Evolutionary conservation across 768 basidiomycete genomes (phyloP).

Genomic region (Saitozyma podzolica): DNA sequence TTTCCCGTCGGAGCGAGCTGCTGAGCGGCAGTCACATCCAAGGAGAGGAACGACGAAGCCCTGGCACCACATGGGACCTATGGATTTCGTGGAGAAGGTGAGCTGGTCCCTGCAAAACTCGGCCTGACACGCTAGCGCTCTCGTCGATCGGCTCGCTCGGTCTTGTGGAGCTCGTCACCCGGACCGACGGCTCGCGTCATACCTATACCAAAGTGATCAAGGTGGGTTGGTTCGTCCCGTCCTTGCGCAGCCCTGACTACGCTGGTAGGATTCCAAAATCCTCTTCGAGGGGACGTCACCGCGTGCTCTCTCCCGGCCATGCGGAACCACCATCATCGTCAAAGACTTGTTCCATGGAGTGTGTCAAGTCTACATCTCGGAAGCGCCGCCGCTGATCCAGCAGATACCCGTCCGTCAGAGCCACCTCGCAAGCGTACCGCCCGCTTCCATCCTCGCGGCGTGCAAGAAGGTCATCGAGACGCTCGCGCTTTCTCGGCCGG

Average conservation of each 20-base stretch:
- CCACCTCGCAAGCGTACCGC: slow-evolving; percentile 62
- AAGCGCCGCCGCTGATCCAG: slow-evolving; percentile 3
- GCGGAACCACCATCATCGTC: slow-evolving; percentile 79
- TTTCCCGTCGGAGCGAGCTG: too few species aligned
- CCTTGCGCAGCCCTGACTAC: slow-evolving; percentile 3
- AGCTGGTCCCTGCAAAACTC: background rate
- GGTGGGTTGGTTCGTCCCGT: slow-evolving; percentile 55
- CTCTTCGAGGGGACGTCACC: slow-evolving; percentile 73
- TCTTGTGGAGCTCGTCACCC: slow-evolving; percentile 77
- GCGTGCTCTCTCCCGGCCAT: slow-evolving; percentile 69
- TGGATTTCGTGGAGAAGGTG: slow-evolving; percentile 94
- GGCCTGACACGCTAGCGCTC: slow-evolving; percentile 61
- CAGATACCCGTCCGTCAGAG: slow-evolving; percentile 37
- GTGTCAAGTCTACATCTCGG: background rate
- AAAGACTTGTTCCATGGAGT: slow-evolving; percentile 91
- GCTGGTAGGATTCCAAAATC: slow-evolving; percentile 63
- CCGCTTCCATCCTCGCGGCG: slow-evolving; percentile 64
- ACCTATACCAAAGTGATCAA: slow-evolving; percentile 78
- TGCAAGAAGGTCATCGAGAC: slow-evolving; percentile 72
- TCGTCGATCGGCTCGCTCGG: slow-evolving; percentile 78
- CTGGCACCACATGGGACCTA: slow-evolving; percentile 58
- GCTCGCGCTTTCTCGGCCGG: slow-evolving; percentile 70
- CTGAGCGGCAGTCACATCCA: slow-evolving; percentile 1
- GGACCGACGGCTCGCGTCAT: slow-evolving; percentile 64
- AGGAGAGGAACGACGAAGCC: slow-evolving; percentile 4